phyloP scores from a whole-genome alignment of 345 rosid species.

The Rhizophora apiculata region DNA sequence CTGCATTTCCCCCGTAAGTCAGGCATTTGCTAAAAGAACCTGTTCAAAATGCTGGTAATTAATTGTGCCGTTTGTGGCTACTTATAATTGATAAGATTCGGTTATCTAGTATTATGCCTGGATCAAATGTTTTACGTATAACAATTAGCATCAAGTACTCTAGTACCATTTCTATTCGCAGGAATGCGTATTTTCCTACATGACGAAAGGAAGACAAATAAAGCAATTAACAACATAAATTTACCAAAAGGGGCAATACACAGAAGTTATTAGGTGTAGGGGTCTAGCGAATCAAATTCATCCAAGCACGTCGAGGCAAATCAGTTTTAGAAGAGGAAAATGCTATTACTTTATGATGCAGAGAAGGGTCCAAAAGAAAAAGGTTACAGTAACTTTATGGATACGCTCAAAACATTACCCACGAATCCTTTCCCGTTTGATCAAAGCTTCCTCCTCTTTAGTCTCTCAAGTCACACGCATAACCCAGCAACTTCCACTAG shows the following conservation, averaged over 20 bases:
- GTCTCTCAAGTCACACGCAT: constrained; percentile 21
- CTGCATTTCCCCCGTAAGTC: too few relatives aligned
- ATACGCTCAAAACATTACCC: constrained; percentile 11
- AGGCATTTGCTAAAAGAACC: too few relatives aligned
- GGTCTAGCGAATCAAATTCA: constrained; percentile 27
- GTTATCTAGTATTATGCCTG: too few relatives aligned
- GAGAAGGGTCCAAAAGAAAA: constrained; percentile 16
- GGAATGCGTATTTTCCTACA: too few relatives aligned
- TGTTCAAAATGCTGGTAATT: too few relatives aligned
- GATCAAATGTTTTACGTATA: too few relatives aligned
- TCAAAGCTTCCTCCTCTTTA: constrained; percentile 27
- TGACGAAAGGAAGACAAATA: too few relatives aligned
- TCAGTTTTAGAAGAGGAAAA: constrained; percentile 35
- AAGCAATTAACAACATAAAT: too few relatives aligned
- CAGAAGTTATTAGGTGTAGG: not conserved
- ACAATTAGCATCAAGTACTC: too few relatives aligned
- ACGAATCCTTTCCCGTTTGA: constrained; percentile 4
- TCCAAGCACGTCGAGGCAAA: constrained; percentile 40
- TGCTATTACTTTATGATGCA: constrained; percentile 28
- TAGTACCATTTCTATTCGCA: too few relatives aligned
- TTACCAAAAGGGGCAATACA: not conserved
- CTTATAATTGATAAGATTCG: too few relatives aligned
- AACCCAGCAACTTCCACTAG: constrained; percentile 11
- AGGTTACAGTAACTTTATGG: constrained; percentile 1
- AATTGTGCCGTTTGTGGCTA: too few relatives aligned